Evolutionary conservation across 768 basidiomycete genomes (phyloP).

Genomic region (Dioszegia hungarica): DNA sequence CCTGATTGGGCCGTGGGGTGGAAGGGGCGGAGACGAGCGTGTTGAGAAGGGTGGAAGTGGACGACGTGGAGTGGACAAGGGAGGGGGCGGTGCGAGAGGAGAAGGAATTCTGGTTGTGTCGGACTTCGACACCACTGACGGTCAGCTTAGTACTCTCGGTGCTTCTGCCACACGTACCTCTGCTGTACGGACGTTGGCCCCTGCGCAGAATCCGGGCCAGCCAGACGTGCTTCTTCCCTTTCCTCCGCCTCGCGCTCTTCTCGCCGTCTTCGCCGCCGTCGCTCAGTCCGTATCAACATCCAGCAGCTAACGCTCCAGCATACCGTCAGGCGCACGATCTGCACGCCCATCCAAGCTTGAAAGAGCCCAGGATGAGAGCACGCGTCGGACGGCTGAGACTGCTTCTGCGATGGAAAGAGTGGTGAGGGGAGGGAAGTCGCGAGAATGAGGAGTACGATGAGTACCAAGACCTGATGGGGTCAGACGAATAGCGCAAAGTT

Average conservation of each 20-base stretch:
- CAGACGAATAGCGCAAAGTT: too few species aligned
- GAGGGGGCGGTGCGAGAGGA: background rate
- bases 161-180: background rate
- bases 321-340: conserved; percentile 21
- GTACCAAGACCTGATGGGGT: conserved; percentile 19
- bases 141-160: background rate
- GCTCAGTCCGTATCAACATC: conserved; percentile 16
- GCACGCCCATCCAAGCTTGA: conserved; percentile 36
- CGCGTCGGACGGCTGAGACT: conserved; percentile 15
- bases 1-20: background rate
- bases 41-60: background rate
- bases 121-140: background rate
- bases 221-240: background rate
- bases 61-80: background rate
- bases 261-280: conserved; percentile 2
- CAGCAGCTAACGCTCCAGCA: conserved; percentile 38
- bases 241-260: background rate
- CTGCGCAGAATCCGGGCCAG: too few species aligned
- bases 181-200: background rate
- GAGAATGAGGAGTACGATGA: conserved; percentile 28
- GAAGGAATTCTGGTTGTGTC: background rate
- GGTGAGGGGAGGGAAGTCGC: conserved; percentile 23
- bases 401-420: conserved; percentile 12
- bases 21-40: background rate
- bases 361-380: conserved; percentile 30